Conservation (phyloP, 2,329 filamentous ascomycete species). For the Trichoderma atroviride region DNA sequence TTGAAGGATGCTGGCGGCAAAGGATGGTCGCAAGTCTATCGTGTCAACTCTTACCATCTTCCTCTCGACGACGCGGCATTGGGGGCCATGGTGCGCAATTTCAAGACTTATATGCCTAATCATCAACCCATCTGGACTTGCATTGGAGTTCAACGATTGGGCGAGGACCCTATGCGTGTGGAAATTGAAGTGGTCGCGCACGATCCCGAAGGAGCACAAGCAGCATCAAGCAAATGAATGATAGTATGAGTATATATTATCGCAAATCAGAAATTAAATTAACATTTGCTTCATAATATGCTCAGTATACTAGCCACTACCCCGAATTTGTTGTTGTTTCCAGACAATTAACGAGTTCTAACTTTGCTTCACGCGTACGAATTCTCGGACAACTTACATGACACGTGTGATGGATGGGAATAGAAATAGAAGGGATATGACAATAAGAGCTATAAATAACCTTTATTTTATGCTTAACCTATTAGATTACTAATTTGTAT, state of each 20-base stretch:
- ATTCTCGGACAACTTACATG: too few relatives aligned
- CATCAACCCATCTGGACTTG: neutral
- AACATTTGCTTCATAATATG: neutral
- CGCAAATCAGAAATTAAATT: neutral
- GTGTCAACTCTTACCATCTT: constrained; percentile 34
- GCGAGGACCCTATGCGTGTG: neutral
- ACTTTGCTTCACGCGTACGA: neutral
- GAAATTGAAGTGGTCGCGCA: neutral
- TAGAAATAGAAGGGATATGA: too few relatives aligned
- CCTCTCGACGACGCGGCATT: neutral
- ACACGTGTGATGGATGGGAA: too few relatives aligned
- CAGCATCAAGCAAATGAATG: neutral
- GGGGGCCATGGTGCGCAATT: neutral
- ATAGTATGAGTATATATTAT: neutral
- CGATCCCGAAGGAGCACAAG: neutral
- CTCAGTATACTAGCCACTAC: neutral
- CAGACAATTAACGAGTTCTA: neutral
- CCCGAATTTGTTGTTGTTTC: neutral
- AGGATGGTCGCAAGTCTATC: constrained; percentile 59
- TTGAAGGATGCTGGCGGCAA: constrained; percentile 57
- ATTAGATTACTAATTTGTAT: too few relatives aligned
- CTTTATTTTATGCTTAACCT: too few relatives aligned
- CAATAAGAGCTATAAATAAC: too few relatives aligned
- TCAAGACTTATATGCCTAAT: neutral
- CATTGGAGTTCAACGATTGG: neutral